Base-by-base conservation (phyloP, 345 rosid genomes). In the Laguncularia racemosa region DNA sequence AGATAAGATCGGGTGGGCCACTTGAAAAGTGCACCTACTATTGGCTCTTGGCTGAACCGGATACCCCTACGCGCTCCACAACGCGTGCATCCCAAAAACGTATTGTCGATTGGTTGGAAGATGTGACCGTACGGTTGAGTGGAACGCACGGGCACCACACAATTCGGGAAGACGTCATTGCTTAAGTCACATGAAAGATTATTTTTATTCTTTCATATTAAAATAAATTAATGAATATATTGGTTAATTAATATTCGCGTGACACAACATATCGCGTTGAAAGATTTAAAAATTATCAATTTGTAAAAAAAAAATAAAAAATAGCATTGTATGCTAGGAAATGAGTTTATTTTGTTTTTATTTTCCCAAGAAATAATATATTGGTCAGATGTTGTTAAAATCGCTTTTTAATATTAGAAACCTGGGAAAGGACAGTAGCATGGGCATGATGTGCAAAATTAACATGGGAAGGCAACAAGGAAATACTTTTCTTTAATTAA, bases 1-100 rank as follows among this genome's bases (percentile, higher is more conserved):
- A 6, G 76, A 70, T 67, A 70, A 62, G 67, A 62, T 51, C 12
- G 14, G 55, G 48, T 33, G 48, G 69, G 59, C 59, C 61, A 9
- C 14, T 1, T 21, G 16, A 15, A 15, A 19, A 33, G 40, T 7
- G 6, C 40, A 3, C 40, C 7, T 33, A 6, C 10, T 33, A 7
- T 33, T 33, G 40, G 3, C 40, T 33, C 7, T 9, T 33, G 40
- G 4, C 7, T 33, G 1, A 18, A 44, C 55, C 11, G 9, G 15
- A n/a, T 10, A 2, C 0, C 8, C 8, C 6, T 60, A 56, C 56
- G 38, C 66, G 48, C 46, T 11, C 38, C 38, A 1, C 2, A 10
- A 44, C 53, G 46, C 57, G 48, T 48, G 48, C 12, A 33, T 23
- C 40, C 2, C 40, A 33, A 4, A 33, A 33, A 6, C 1, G 40